These are phyloP conservation scores for Suillus subaureus DNA, from an alignment of 768 basidiomycete species.

Conservation along the genomic window DNA sequence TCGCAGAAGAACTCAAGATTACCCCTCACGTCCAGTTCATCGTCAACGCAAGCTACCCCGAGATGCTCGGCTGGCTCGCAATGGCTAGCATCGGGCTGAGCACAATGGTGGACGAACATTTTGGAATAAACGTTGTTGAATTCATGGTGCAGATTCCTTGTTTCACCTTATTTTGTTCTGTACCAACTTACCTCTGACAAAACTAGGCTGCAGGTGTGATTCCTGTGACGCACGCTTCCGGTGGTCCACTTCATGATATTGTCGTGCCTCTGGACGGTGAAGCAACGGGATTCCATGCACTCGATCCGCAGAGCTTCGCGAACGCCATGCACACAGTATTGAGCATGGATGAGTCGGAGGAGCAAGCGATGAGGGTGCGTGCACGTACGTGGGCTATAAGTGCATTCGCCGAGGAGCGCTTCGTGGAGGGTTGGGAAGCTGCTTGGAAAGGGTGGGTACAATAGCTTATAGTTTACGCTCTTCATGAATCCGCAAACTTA, in stretches of 20 bases:
- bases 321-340: constrained; percentile 65
- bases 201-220: constrained; percentile 89
- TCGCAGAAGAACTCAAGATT: constrained; percentile 64
- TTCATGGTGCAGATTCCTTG: constrained; percentile 72
- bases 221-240: constrained; percentile 90
- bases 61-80: constrained; percentile 71
- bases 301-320: constrained; percentile 64
- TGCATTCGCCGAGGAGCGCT: constrained; percentile 76
- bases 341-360: constrained; percentile 53
- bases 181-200: constrained; percentile 14
- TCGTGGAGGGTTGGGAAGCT: constrained; percentile 73
- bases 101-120: constrained; percentile 99
- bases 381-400: constrained; percentile 73
- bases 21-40: constrained; percentile 63
- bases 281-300: constrained; percentile 85
- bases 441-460: constrained; percentile 49
- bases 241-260: constrained; percentile 90
- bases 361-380: constrained; percentile 62
- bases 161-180: constrained; percentile 12
- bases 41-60: constrained; percentile 79
- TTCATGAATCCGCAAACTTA: not conserved
- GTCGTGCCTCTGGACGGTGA: constrained; percentile 76
- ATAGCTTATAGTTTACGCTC: not conserved
- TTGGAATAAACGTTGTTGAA: constrained; percentile 97
- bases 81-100: constrained; percentile 83